Base-by-base conservation (phyloP, 331 rosid species). In the Acacia concinna region DNA sequence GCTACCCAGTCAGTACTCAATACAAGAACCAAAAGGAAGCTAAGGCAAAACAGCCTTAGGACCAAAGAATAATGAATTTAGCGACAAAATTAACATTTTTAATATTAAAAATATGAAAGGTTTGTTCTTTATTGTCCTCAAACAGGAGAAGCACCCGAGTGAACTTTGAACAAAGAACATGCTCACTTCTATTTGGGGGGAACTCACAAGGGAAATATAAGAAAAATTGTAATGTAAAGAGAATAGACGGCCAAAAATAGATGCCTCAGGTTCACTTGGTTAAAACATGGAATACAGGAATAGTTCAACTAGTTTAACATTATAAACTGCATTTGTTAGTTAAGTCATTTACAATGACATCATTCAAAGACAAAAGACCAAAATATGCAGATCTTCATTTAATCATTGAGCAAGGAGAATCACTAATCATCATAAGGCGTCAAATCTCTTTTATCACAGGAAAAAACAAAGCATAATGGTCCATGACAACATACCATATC, bases 401-500 rank as follows among this genome's bases (percentile, higher is more conserved):
- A 23, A 43, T 49, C 56, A 37, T 68, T 40, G 59, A 77, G 49
- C 20, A 27, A 66, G 60, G 78, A 47, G 56, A n/a, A 66, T 47
- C n/a, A 38, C 49, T 65, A 66, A 49, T 41, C 67, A 71, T 70
- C 60, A 59, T 38, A 41, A 71, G 51, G 31, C 71, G 37, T 17
- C 37, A 52, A 37, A 73, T 49, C 44, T 27, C 31, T 56, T 57
- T 44, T 75, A 78, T 14, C 27, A 64, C 20, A 51, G 43, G 71
- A 56, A 69, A 38, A 51, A 71, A 81, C 21, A 43, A 79, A 75
- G 47, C 20, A 34, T 25, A 75, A 86, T 46, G 79, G 71, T 74
- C 72, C 65, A 76, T 78, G 64, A 44, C 76, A 52, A 81, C 92
- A 77, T 92, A 95, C 98, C 98, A 95, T 89, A 73, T 92, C 91